phyloP scores from a whole-genome alignment of 805 yeast species.

The Saturnispora hagleri region DNA sequence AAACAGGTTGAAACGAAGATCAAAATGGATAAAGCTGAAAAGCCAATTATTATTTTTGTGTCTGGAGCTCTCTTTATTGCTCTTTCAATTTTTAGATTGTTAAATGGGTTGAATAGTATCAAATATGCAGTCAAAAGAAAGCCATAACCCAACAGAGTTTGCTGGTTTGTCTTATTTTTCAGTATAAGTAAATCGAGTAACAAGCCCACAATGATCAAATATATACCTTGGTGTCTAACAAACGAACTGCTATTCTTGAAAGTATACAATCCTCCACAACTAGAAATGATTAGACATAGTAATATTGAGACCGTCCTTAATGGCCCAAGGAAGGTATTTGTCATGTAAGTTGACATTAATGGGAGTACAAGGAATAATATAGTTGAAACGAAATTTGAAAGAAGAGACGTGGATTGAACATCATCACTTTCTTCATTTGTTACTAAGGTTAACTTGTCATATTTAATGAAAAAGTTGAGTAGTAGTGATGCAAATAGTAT shows the following conservation, averaged over 20 bases:
- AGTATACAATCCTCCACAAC: slow-evolving; percentile 10
- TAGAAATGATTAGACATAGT: slow-evolving; percentile 12
- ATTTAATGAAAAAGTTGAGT: slow-evolving; percentile 5
- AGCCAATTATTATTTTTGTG: not conserved
- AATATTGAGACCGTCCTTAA: slow-evolving; percentile 21
- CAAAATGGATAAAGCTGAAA: not conserved
- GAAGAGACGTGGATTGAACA: not conserved
- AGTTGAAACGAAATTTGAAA: not conserved
- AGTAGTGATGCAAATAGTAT: slow-evolving; percentile 6
- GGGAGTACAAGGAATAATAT: slow-evolving; percentile 12
- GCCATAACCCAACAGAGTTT: slow-evolving; percentile 6
- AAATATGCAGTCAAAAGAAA: slow-evolving; percentile 3
- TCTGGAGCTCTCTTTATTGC: slow-evolving; percentile 1
- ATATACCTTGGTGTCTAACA: slow-evolving; percentile 13
- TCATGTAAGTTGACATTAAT: slow-evolving; percentile 15
- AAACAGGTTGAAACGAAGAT: slow-evolving; percentile 10
- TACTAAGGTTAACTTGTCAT: not conserved
- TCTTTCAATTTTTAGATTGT: not conserved
- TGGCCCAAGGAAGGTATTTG: slow-evolving; percentile 21
- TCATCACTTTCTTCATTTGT: not conserved
- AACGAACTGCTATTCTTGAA: not conserved
- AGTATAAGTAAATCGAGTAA: not conserved
- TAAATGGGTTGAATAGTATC: slow-evolving; percentile 4
- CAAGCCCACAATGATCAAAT: slow-evolving; percentile 8
- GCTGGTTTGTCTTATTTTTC: not conserved